A percentile compares a stretch with the other conserved stretches of the same genome.
Evolutionary conservation across 1,284 basidiomycete species (phyloP).

Genomic region (Irpex rosettiformis): DNA sequence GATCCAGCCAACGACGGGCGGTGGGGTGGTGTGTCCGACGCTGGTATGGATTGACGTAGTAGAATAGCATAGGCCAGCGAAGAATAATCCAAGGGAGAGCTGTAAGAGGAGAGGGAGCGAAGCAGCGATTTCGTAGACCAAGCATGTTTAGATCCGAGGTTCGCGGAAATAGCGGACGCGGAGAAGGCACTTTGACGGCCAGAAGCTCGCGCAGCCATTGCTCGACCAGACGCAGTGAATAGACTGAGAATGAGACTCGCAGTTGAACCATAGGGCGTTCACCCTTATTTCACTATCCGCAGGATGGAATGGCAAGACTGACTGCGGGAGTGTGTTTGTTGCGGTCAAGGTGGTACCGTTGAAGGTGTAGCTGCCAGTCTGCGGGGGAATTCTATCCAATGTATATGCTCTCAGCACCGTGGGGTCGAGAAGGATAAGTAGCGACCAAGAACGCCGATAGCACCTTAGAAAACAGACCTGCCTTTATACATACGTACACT

Average conservation of each 20-base stretch:
- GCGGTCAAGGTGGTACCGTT: too few species aligned
- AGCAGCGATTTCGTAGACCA: conserved; percentile 7
- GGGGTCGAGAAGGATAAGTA: too few species aligned
- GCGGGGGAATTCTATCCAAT: too few species aligned
- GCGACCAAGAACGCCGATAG: too few species aligned
- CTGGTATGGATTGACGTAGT: neutral
- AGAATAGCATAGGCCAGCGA: conserved; percentile 6
- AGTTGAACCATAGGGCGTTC: neutral
- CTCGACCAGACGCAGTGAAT: neutral
- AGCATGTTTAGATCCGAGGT: neutral
- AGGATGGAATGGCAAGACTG: too few species aligned
- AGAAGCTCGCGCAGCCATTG: neutral
- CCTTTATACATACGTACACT: too few species aligned
- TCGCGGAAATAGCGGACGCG: neutral
- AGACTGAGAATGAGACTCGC: neutral
- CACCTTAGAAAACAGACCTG: neutral
- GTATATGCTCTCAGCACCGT: too few species aligned
- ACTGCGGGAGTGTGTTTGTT: too few species aligned
- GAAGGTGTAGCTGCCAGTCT: too few species aligned
- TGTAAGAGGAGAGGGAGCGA: conserved; percentile 7
- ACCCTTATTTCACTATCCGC: neutral
- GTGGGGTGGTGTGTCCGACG: neutral
- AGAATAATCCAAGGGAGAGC: conserved; percentile 6
- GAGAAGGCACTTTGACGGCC: neutral
- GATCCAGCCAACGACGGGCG: conserved; percentile 3